Base-by-base conservation (phyloP, 2,329 filamentous ascomycete species). In the Boeremia exigua region DNA sequence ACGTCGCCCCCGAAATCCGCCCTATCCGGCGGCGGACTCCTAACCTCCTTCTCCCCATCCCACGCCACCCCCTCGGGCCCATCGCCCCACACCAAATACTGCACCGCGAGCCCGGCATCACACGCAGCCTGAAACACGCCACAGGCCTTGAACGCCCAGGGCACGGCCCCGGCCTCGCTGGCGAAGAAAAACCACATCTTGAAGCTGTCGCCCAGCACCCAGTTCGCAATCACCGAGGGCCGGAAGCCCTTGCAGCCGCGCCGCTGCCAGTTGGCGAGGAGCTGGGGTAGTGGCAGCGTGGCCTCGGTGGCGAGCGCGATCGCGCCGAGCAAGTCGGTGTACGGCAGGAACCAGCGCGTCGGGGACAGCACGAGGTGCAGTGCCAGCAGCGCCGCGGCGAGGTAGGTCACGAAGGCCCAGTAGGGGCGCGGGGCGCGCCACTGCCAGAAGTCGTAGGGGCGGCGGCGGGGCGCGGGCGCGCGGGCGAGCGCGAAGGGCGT, bases 391-490 rank as follows among this genome's bases (percentile, higher is more conserved):
- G 75, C 77, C 56, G 82, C 79, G 59, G 87, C 83, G 59, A 92
- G 82, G 77, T 89, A 91, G 37, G 86, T 77, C 27, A 95, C 71
- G 69, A 92, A 92, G 53, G 88, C 82, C 91, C 91, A 96, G 78
- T 94, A 93, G 78, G 89, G 89, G 66, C 86, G 87, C 6, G 86
- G 82, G 17, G 84, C 85, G 53, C 86, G 83, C 91, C 91, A 94
- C 75, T 91, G 89, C 91, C 91, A 94, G 73, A 94, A 94, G 67
- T 87, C 84, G 71, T 87, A 93, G 0, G 90, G 90, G 23, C 90
- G 80, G 58, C 79, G 80, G 17, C 47, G 47, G 2, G 53, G 53
- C 3, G 42, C 8, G 51, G 75, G 70, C 68, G 59, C 71, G 68
- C 60, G 72, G 54, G 69, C 77, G 59, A 81, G 84, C 2, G 84